Evolutionary conservation across 768 basidiomycete genomes (phyloP).

Genomic region (Suillus subluteus): DNA sequence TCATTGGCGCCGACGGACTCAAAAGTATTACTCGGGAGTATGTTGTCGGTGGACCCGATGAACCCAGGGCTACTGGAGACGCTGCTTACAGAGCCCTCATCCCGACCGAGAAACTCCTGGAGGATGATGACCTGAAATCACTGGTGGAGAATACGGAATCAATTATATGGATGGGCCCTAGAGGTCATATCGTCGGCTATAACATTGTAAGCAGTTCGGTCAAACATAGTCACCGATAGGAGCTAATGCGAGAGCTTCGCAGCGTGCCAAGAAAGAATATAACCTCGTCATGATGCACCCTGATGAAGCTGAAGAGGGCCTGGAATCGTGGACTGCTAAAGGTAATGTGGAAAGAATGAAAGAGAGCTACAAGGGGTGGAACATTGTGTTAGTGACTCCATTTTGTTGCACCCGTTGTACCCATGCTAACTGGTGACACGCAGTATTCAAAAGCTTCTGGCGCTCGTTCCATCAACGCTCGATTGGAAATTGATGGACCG

Average conservation of each 20-base stretch:
- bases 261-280: constrained; percentile 44
- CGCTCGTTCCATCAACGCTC: constrained; percentile 48
- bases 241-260: neutral
- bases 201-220: constrained; percentile 39
- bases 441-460: constrained; percentile 50
- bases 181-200: constrained; percentile 49
- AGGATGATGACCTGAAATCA: constrained; percentile 53
- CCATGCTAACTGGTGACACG: constrained; percentile 10
- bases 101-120: constrained; percentile 45
- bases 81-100: constrained; percentile 64
- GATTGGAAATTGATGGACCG: constrained; percentile 55
- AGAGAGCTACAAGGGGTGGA: constrained; percentile 49
- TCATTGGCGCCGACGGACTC: constrained; percentile 57
- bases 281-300: constrained; percentile 52
- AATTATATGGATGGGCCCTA: constrained; percentile 65
- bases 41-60: constrained; percentile 50
- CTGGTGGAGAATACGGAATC: constrained; percentile 57
- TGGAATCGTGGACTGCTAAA: constrained; percentile 47
- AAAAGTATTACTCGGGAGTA: constrained; percentile 54
- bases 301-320: constrained; percentile 32
- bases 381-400: constrained; percentile 43
- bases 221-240: neutral
- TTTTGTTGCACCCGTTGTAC: neutral
- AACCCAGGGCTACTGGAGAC: constrained; percentile 60
- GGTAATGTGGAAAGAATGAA: constrained; percentile 52